phyloP scores from a whole-genome alignment of 1,284 basidiomycete species.

The Inonotus hispidus region DNA sequence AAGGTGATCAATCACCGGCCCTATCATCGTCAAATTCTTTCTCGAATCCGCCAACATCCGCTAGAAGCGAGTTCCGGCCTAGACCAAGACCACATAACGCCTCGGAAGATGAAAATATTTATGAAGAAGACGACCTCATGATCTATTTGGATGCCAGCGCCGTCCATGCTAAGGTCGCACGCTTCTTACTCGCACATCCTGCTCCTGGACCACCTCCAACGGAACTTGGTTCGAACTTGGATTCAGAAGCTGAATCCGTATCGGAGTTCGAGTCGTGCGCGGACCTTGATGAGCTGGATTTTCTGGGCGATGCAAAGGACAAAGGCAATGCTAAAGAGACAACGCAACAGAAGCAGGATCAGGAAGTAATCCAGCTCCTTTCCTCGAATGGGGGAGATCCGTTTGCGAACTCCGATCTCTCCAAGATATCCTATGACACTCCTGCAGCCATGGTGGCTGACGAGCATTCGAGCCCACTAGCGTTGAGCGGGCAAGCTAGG shows the following conservation, averaged over 20 bases:
- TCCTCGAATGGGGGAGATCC: not conserved
- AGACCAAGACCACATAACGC: too few species aligned
- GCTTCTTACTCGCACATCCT: not conserved
- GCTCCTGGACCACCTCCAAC: not conserved
- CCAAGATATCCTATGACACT: too few species aligned
- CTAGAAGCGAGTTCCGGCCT: not conserved
- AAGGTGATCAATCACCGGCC: not conserved
- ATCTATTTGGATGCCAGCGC: not conserved
- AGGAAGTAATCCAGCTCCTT: too few species aligned
- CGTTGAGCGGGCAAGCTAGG: not conserved
- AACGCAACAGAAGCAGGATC: not conserved
- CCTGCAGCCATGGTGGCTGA: not conserved
- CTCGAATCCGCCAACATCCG: not conserved
- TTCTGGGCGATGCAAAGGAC: not conserved
- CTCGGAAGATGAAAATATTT: not conserved
- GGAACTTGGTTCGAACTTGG: not conserved
- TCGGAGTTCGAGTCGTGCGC: conserved; percentile 1
- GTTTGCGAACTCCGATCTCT: not conserved
- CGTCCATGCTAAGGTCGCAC: not conserved
- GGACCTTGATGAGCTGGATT: conserved; percentile 1
- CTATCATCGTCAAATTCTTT: not conserved
- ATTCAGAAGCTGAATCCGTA: not conserved
- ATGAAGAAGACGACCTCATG: not conserved
- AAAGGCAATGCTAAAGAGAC: not conserved
- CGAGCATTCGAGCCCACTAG: not conserved